Percentiles rank a stretch among this genome's conserved stretches.
Conservation (phyloP, 140 eudicot genomes). For the Anethum foeniculum region DNA sequence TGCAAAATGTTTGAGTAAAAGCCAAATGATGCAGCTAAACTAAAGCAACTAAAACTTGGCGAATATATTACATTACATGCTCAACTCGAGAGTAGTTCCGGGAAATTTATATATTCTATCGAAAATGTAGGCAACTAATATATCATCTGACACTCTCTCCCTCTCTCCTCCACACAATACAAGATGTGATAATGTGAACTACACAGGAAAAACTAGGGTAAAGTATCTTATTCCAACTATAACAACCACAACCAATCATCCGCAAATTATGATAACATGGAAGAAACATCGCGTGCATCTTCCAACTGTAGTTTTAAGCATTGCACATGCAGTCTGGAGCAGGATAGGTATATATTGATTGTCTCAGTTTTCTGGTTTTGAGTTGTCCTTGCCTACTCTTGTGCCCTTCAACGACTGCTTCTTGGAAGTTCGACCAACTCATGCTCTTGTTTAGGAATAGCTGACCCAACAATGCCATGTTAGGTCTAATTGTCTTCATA, state of each 20-base stretch:
- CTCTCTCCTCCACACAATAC: neutral
- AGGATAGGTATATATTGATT: slow-evolving; percentile 80
- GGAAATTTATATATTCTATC: neutral
- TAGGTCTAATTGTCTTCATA: slow-evolving; percentile 78
- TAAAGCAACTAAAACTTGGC: neutral
- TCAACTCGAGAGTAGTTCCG: neutral
- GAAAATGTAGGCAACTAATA: neutral
- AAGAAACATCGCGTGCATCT: neutral
- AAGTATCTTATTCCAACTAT: slow-evolving; percentile 9
- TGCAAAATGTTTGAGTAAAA: too few relatives aligned
- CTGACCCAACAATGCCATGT: slow-evolving; percentile 80
- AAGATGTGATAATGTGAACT: neutral
- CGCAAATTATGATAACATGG: neutral
- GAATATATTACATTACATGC: neutral
- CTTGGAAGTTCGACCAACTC: slow-evolving; percentile 68
- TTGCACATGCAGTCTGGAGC: slow-evolving; percentile 95
- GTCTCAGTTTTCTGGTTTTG: slow-evolving; percentile 47
- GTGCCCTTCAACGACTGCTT: slow-evolving; percentile 68
- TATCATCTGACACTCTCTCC: neutral
- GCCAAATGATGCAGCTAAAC: neutral
- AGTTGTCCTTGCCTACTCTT: slow-evolving; percentile 62
- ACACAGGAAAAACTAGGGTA: neutral
- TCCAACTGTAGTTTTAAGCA: slow-evolving; percentile 6
- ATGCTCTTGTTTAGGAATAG: slow-evolving; percentile 68
- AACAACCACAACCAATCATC: slow-evolving; percentile 18